Conservation (phyloP, 2,329 filamentous ascomycete genomes). For the Fusarium sp. region DNA sequence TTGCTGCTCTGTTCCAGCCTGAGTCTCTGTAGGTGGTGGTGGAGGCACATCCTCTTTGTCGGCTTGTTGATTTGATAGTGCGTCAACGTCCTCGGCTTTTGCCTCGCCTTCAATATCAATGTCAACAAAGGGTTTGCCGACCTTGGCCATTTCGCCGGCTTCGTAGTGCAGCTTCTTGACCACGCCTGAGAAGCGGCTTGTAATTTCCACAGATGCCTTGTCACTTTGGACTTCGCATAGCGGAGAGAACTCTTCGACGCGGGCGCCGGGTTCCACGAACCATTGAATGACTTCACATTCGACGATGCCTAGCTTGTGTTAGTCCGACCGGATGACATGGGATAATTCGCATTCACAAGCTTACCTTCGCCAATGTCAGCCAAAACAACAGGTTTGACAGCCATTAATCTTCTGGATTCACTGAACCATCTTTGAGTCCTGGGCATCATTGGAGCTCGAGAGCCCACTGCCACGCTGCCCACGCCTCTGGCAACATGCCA, state of each 20-base stretch:
- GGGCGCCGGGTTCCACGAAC: conserved; percentile 96
- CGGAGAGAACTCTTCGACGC: conserved; percentile 97
- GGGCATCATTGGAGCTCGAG: conserved; percentile 41
- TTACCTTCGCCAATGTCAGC: conserved; percentile 88
- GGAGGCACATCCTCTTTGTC: conserved; percentile 42
- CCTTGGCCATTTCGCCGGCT: conserved; percentile 93
- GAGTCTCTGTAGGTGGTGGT: conserved; percentile 22
- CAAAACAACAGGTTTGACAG: conserved; percentile 81
- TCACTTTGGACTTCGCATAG: conserved; percentile 98
- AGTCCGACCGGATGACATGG: conserved; percentile 2
- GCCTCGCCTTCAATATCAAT: conserved; percentile 89
- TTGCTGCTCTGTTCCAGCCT: conserved; percentile 17
- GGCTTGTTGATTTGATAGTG: conserved; percentile 48
- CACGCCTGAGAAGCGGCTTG: conserved; percentile 91
- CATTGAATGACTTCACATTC: conserved; percentile 99
- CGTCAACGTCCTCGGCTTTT: conserved; percentile 53
- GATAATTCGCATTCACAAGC: conserved; percentile 23
- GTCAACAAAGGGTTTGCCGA: conserved; percentile 92
- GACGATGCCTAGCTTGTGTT: conserved; percentile 76
- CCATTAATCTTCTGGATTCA: conserved; percentile 58
- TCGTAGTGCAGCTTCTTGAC: conserved; percentile 98
- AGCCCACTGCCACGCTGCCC: conserved; percentile 47
- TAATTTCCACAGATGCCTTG: conserved; percentile 92
- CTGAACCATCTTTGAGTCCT: conserved; percentile 59
- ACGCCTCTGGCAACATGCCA: conserved; percentile 57